Evolutionary conservation across 2,329 filamentous ascomycete species (phyloP).

Genomic region (Balansia obtecta): DNA sequence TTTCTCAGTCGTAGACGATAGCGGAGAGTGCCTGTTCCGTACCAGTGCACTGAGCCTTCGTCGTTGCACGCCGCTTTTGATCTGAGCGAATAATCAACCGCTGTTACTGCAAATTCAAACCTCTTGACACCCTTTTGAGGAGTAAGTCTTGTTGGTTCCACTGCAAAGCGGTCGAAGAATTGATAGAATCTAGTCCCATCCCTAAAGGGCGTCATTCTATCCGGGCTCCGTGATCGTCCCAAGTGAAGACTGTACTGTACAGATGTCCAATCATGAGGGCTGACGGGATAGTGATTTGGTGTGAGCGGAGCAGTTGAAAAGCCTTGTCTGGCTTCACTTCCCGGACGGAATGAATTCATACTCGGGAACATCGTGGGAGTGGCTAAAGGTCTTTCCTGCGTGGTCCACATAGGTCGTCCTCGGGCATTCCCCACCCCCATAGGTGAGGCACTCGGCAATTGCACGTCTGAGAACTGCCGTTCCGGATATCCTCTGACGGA

Average conservation of each 20-base stretch:
- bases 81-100: slow-evolving; percentile 18
- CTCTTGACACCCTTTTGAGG: slow-evolving; percentile 26
- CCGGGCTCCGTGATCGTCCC: slow-evolving; percentile 34
- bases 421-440: neutral
- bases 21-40: slow-evolving; percentile 29
- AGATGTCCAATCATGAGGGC: slow-evolving; percentile 28
- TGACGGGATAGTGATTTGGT: slow-evolving; percentile 26
- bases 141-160: slow-evolving; percentile 29
- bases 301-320: slow-evolving; percentile 6
- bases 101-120: slow-evolving; percentile 34
- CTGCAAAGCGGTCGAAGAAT: slow-evolving; percentile 37
- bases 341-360: neutral
- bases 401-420: too few relatives aligned
- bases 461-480: neutral
- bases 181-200: slow-evolving; percentile 38
- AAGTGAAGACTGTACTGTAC: slow-evolving; percentile 33
- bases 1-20: slow-evolving; percentile 57
- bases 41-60: neutral
- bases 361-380: neutral
- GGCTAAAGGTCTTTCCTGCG: neutral
- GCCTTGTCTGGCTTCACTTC: slow-evolving; percentile 1
- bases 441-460: neutral
- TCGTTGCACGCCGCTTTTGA: slow-evolving; percentile 17
- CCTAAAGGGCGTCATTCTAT: slow-evolving; percentile 20
- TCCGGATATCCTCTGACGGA: neutral